Base-by-base conservation (phyloP, 2,329 filamentous ascomycete species). In the Phialophora tarda region DNA sequence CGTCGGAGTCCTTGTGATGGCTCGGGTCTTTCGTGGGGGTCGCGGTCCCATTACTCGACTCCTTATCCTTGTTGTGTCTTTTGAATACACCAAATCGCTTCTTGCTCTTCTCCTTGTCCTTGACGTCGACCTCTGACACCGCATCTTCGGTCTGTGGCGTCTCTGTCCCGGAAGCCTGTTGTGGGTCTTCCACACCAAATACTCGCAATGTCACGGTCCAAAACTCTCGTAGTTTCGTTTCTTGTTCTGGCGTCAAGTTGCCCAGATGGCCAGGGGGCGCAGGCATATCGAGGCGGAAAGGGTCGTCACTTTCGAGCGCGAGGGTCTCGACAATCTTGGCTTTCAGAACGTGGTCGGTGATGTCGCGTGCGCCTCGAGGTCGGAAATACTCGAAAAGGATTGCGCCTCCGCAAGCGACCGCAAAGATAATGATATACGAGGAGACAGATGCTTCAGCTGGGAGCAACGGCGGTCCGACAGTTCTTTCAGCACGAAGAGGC, bases 191-290 rank as follows among this genome's bases (percentile, higher is more conserved):
- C 62, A 93, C 84, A 30, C 90, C 91, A 76, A 91, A 93, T 53
- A 97, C 83, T 69, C 90, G 89, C 71, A 96, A 85, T 47, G 92
- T 84, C 62, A 88, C 82, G 14, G 85, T 79, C 95, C 95, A 99
- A 72, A 98, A 85, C 78, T 96, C 90, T 74, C 90, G 91, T 65
- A 99, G 82, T 81, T 96, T 97, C 70, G 86, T 86, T 74, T 97
- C 92, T 80, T 99, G 89, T 69, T 97, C 93, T 2, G 88, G 78
- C n/a, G 93, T 97, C 65, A 99, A 84, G 72, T 91, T 97, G 66
- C 92, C 93, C 62, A 92, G 86, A 68, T 93, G 88, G 61, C 95
- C 95, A 44, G 89, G 86, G 59, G 71, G 69, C 17, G 69, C 57
- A n/a, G 71, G 69, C 71, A 73, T 73, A 26, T 67, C 66, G 55